phyloP scores from a whole-genome alignment of 2,329 filamentous ascomycete species.

The Cordyceps fumosorosea region DNA sequence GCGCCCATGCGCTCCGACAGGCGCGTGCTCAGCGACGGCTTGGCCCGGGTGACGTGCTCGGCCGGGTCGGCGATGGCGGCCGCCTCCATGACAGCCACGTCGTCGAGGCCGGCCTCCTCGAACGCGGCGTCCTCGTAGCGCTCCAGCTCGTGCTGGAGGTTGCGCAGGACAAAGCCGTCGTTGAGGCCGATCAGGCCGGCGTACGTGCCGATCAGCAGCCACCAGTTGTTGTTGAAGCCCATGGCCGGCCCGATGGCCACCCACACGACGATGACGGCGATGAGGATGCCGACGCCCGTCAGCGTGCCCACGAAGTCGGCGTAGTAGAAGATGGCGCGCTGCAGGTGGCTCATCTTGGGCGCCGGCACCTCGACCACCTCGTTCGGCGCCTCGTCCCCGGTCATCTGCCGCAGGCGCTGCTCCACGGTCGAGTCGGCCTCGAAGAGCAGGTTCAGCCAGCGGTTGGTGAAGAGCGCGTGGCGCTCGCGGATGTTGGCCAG shows the following conservation, averaged over 20 bases:
- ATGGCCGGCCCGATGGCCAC: slow-evolving; percentile 31
- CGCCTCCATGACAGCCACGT: slow-evolving; percentile 15
- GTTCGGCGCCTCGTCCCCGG: slow-evolving; percentile 28
- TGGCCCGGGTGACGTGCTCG: background rate
- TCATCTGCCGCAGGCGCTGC: slow-evolving; percentile 26
- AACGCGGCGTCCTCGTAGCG: slow-evolving; percentile 17
- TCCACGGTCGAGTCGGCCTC: slow-evolving; percentile 30
- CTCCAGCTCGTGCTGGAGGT: slow-evolving; percentile 29
- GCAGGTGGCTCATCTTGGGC: slow-evolving; percentile 25
- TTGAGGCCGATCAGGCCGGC: slow-evolving; percentile 38
- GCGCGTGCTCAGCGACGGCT: slow-evolving; percentile 14
- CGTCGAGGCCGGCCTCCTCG: slow-evolving; percentile 13
- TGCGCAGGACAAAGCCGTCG: slow-evolving; percentile 39
- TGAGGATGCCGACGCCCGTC: slow-evolving; percentile 31
- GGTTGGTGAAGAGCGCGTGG: slow-evolving; percentile 26
- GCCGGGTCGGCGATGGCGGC: slow-evolving; percentile 10
- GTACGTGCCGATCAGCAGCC: slow-evolving; percentile 41
- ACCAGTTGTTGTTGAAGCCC: slow-evolving; percentile 37
- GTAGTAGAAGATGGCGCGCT: slow-evolving; percentile 35
- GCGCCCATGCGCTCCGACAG: slow-evolving; percentile 17
- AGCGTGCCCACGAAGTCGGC: slow-evolving; percentile 37
- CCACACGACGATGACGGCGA: slow-evolving; percentile 31
- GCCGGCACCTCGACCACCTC: slow-evolving; percentile 25
- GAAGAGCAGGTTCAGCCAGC: slow-evolving; percentile 27
- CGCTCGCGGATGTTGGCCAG: slow-evolving; percentile 32